Conservation (phyloP, 768 basidiomycete species). For the Boletus fagicola region DNA sequence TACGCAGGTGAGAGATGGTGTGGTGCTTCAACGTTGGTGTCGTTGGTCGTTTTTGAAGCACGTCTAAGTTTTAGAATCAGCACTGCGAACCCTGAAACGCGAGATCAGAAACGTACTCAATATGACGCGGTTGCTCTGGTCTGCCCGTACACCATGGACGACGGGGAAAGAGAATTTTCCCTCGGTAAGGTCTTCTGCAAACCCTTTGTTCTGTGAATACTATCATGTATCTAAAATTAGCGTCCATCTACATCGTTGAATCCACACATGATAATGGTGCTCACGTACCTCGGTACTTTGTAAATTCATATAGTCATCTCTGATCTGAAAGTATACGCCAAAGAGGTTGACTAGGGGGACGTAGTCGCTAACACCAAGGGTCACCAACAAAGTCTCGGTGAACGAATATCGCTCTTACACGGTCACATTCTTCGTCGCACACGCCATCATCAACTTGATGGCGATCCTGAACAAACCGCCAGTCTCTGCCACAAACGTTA, state of each 20-base stretch:
- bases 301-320: constrained; percentile 97
- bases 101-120: constrained; percentile 58
- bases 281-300: constrained; percentile 73
- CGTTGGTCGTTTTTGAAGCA: constrained; percentile 86
- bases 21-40: constrained; percentile 82
- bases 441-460: constrained; percentile 96
- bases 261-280: neutral
- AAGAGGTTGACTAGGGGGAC: constrained; percentile 92
- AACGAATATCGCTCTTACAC: constrained; percentile 42
- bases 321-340: constrained; percentile 92
- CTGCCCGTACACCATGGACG: constrained; percentile 76
- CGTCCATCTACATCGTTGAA: neutral
- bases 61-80: constrained; percentile 48
- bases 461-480: constrained; percentile 91
- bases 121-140: constrained; percentile 74
- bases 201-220: constrained; percentile 66
- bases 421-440: constrained; percentile 57
- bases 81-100: neutral
- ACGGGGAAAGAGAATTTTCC: constrained; percentile 82
- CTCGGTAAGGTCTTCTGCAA: constrained; percentile 74
- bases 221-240: constrained; percentile 23
- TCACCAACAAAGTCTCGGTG: neutral
- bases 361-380: constrained; percentile 59
- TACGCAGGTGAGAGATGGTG: constrained; percentile 73
- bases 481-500: constrained; percentile 60